Base-by-base conservation (phyloP, 257 asterid species). In the Petunia secreta region DNA sequence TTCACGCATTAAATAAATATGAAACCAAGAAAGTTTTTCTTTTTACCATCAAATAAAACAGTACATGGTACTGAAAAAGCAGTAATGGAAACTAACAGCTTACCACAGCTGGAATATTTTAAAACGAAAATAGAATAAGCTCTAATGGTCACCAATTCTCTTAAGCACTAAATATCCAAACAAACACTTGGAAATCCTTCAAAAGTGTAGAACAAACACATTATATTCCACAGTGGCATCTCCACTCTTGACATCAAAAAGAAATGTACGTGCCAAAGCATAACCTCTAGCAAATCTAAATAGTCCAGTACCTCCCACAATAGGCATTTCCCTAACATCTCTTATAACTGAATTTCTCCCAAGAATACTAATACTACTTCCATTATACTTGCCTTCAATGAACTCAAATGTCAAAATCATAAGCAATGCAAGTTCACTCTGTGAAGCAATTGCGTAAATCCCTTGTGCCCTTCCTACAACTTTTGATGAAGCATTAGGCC, bases 141-240 rank as follows among this genome's bases (percentile, higher is more conserved):
- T 25, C 25, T 25, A 25, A 25, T 25, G 25, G 25, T 25, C 25
- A 25, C 25, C 25, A 25, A 25, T 25, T 25, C 25, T 25, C 25
- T 25, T 25, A 25, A 25, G 25, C 25, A 25, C 25, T 25, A 25
- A 25, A 25, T 25, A 25, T 25, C 25, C 25, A 25, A 25, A 58
- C 11, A 64, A 13, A 39, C 3, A 39, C 74, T 39, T 4, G 62
- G 4, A 59, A 59, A 59, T 59, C 8, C 76, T 66, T 83, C 83
- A 88, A 46, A 48, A 68, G 39, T 89, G 92, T 86, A 75, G 82
- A 6, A 90, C 88, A 84, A 77, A 90, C 75, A 90, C 89, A 80
- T 92, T 82, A 64, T 91, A 91, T 71, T 92, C 94, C 37, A 90
- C 94, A 52, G 80, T 89, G 65, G 93, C 96, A 89, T 89, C 87